phyloP scores from a whole-genome alignment of 2,329 filamentous ascomycete species.

The Stachybotrys elegans region DNA sequence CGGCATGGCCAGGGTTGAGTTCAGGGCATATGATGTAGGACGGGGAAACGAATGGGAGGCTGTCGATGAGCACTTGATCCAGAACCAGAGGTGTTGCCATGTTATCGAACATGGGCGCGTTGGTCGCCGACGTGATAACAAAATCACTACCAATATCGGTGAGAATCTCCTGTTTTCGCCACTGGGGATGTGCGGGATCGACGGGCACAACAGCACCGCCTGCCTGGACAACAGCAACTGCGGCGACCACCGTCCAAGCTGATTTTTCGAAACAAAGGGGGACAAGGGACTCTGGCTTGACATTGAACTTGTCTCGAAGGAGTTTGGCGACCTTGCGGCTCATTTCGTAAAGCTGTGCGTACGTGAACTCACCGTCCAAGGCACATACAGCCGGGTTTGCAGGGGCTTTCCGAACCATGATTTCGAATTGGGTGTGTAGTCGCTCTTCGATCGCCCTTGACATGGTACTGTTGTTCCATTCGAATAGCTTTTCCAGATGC shows the following conservation, averaged over 20 bases:
- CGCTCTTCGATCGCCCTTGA: too few relatives aligned
- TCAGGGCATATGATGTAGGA: too few relatives aligned
- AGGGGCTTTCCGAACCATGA: too few relatives aligned
- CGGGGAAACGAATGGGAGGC: too few relatives aligned
- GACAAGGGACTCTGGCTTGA: constrained; percentile 6
- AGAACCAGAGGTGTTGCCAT: neutral
- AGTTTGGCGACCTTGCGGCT: too few relatives aligned
- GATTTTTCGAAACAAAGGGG: constrained; percentile 19
- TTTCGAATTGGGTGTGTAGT: too few relatives aligned
- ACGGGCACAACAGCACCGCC: constrained; percentile 25
- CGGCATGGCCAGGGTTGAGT: neutral
- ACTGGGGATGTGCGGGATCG: constrained; percentile 30
- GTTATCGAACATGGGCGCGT: neutral
- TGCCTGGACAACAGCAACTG: constrained; percentile 21
- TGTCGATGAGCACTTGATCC: neutral
- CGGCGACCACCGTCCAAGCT: constrained; percentile 14
- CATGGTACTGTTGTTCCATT: too few relatives aligned
- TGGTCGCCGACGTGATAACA: neutral
- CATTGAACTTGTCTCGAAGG: neutral
- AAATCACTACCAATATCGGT: constrained; percentile 4
- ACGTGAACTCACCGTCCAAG: too few relatives aligned
- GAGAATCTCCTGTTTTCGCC: constrained; percentile 9
- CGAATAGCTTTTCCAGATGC: too few relatives aligned
- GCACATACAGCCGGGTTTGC: too few relatives aligned
- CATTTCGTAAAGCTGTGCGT: too few relatives aligned